These are phyloP conservation scores for Babesia caballi DNA, from an alignment of 169 alveolate species.

Conservation along the genomic window DNA sequence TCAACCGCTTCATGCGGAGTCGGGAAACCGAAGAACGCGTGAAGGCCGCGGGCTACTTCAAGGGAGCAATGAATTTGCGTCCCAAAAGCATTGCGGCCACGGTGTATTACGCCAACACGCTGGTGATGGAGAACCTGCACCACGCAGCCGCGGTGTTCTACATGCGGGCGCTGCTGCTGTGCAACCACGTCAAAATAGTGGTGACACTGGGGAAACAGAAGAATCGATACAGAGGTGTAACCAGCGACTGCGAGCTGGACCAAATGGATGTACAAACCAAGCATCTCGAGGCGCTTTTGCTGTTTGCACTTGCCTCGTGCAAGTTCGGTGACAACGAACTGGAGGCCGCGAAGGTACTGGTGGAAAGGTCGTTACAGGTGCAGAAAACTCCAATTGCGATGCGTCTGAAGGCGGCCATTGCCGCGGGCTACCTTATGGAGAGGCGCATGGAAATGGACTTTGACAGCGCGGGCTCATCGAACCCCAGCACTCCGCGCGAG, in stretches of 20 bases:
- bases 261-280: conserved; percentile 13
- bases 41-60: conserved; percentile 27
- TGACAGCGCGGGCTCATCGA: neutral
- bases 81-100: conserved; percentile 11
- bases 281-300: conserved; percentile 35
- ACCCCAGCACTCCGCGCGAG: neutral
- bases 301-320: conserved; percentile 50
- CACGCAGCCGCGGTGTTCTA: conserved; percentile 46
- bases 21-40: conserved; percentile 20
- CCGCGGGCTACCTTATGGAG: conserved; percentile 21
- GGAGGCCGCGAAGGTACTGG: conserved; percentile 15
- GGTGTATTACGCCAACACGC: conserved; percentile 31
- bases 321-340: conserved; percentile 30
- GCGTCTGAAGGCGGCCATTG: conserved; percentile 27
- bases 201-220: neutral
- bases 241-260: neutral
- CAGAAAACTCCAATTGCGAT: conserved; percentile 32
- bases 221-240: neutral
- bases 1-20: conserved; percentile 1
- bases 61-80: conserved; percentile 8
- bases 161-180: conserved; percentile 31
- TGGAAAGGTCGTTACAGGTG: conserved; percentile 16
- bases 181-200: conserved; percentile 12
- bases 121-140: conserved; percentile 29
- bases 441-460: neutral